These are phyloP conservation scores for Tetrapyrgos nigripes DNA, from an alignment of 1,284 basidiomycete genomes.

Conservation along the genomic window DNA sequence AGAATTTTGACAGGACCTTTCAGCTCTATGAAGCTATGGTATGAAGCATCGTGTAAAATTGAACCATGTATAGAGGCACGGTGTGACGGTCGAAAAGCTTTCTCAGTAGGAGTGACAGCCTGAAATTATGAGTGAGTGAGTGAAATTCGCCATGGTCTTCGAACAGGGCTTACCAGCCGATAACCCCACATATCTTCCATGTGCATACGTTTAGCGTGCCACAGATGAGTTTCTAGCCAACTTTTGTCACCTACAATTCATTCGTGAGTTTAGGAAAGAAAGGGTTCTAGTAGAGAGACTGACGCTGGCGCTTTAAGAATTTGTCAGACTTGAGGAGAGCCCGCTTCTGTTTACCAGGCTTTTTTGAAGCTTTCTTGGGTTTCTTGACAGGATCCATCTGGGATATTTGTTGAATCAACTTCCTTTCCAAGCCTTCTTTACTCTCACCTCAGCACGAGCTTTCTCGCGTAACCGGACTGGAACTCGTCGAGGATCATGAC, in stretches of 20 bases:
- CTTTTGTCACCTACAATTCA: constrained; percentile 68
- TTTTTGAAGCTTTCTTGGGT: constrained; percentile 52
- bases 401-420: too few species aligned
- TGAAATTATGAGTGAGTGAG: background rate
- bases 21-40: constrained; percentile 78
- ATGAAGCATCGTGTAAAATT: constrained; percentile 89
- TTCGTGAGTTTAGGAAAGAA: constrained; percentile 9
- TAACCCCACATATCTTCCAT: constrained; percentile 94
- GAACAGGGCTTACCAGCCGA: constrained; percentile 66
- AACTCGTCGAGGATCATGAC: constrained; percentile 91
- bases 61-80: constrained; percentile 84
- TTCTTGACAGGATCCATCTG: constrained; percentile 84
- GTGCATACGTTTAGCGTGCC: constrained; percentile 94
- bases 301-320: constrained; percentile 75
- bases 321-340: constrained; percentile 52
- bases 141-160: background rate
- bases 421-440: too few species aligned
- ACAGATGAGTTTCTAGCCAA: constrained; percentile 94
- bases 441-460: constrained; percentile 80
- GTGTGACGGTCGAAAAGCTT: constrained; percentile 88
- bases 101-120: constrained; percentile 87
- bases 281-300: constrained; percentile 29
- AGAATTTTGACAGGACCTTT: constrained; percentile 66
- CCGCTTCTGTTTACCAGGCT: constrained; percentile 61
- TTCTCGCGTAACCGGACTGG: constrained; percentile 80